Conservation (phyloP, 1,139 yeast species). For the Meyerozyma smithsonii region DNA sequence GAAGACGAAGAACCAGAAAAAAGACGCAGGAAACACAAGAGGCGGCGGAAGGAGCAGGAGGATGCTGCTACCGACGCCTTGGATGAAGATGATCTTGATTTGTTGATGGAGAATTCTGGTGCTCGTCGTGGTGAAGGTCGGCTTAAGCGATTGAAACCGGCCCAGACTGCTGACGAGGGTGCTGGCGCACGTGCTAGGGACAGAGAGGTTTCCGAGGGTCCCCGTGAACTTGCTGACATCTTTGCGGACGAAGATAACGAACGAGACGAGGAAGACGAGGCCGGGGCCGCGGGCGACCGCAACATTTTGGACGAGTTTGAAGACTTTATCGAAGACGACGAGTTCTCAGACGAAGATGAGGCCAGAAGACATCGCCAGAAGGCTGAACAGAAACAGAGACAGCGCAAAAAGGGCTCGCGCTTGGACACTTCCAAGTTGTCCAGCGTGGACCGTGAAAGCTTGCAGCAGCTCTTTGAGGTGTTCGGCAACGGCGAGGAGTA, state of each 20-base stretch:
- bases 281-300: conserved; percentile 30
- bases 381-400: conserved; percentile 38
- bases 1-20: conserved; percentile 56
- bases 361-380: conserved; percentile 28
- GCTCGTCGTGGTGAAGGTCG: conserved; percentile 44
- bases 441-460: conserved; percentile 85
- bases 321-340: conserved; percentile 96
- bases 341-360: conserved; percentile 86
- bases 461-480: conserved; percentile 89
- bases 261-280: conserved; percentile 26
- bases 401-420: conserved; percentile 33
- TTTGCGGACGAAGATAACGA: conserved; percentile 76
- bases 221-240: conserved; percentile 60
- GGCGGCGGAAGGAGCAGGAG: conserved; percentile 17
- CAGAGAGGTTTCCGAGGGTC: conserved; percentile 12
- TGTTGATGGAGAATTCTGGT: conserved; percentile 87
- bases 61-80: conserved; percentile 61
- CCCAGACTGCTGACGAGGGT: conserved; percentile 33
- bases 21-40: conserved; percentile 12
- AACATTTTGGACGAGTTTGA: conserved; percentile 77
- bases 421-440: conserved; percentile 59
- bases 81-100: conserved; percentile 92
- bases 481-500: conserved; percentile 97
- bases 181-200: conserved; percentile 24
- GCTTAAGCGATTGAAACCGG: conserved; percentile 81